A percentile compares a stretch with the other conserved stretches of the same genome.
Evolutionary conservation across 768 basidiomycete genomes (phyloP).

Genomic region (Leccinum truebloodii): DNA sequence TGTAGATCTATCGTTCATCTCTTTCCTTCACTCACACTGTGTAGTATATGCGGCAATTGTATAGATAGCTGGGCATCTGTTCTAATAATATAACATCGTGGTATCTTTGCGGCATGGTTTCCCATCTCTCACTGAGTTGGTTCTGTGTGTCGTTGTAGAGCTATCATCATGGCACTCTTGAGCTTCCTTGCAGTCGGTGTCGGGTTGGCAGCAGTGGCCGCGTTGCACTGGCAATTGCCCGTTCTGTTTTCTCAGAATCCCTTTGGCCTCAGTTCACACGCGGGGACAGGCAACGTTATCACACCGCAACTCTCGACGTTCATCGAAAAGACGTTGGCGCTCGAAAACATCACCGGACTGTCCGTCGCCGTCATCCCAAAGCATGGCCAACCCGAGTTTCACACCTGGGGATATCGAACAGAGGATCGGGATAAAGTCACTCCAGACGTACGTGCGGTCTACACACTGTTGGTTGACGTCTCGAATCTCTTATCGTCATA

Average conservation of each 20-base stretch:
- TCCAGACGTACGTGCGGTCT: constrained; percentile 28
- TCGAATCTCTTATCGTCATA: not conserved
- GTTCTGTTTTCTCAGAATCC: constrained; percentile 5
- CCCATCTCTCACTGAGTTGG: not conserved
- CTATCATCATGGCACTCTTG: constrained; percentile 6
- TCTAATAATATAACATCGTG: not conserved
- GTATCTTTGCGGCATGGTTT: not conserved
- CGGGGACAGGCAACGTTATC: constrained; percentile 8
- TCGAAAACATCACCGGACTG: constrained; percentile 32
- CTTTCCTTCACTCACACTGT: not conserved
- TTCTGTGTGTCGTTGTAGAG: not conserved
- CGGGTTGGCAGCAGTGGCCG: constrained; percentile 5
- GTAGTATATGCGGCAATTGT: constrained; percentile 7
- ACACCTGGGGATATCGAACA: constrained; percentile 37
- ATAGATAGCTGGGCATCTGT: not conserved
- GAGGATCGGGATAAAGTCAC: constrained; percentile 37
- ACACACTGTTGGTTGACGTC: not conserved
- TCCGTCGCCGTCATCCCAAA: constrained; percentile 31
- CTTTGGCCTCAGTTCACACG: not conserved
- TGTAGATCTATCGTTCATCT: constrained; percentile 1
- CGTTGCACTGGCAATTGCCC: not conserved
- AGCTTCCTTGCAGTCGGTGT: constrained; percentile 6
- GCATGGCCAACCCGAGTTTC: constrained; percentile 30
- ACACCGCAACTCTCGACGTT: constrained; percentile 19
- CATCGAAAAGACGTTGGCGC: constrained; percentile 19